Conservation (phyloP, 169 alveolate species). For the Plasmodium blacklocki region DNA sequence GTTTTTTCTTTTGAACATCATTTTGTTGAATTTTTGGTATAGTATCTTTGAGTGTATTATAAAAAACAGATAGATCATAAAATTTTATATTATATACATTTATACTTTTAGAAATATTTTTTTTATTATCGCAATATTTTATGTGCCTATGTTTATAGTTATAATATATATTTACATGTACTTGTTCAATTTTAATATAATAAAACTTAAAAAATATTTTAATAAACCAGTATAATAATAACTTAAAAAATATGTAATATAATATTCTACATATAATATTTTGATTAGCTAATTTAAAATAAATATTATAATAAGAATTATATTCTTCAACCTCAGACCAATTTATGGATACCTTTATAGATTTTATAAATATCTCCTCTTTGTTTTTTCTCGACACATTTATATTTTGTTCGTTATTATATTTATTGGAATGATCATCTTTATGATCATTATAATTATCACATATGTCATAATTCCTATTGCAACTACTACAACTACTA, state of each 20-base stretch:
- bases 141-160: constrained; percentile 49
- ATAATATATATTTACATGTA: constrained; percentile 24
- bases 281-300: neutral
- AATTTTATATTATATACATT: constrained; percentile 14
- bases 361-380: constrained; percentile 10
- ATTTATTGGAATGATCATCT: too few relatives aligned
- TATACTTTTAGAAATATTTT: constrained; percentile 6
- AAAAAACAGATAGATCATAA: constrained; percentile 5
- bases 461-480: too few relatives aligned
- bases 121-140: constrained; percentile 17
- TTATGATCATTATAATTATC: too few relatives aligned
- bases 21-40: neutral
- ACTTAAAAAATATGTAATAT: constrained; percentile 8
- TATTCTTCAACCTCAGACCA: constrained; percentile 14
- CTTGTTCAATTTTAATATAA: constrained; percentile 15
- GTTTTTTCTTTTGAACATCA: neutral
- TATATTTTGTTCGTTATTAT: too few relatives aligned
- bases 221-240: constrained; percentile 7
- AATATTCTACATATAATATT: neutral
- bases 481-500: too few relatives aligned
- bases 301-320: constrained; percentile 31
- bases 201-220: constrained; percentile 34
- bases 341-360: constrained; percentile 18
- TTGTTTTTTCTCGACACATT: too few relatives aligned
- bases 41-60: neutral